These are phyloP conservation scores for Amphichorda felina DNA, from an alignment of 2,329 filamentous ascomycete genomes.

Conservation along the genomic window DNA sequence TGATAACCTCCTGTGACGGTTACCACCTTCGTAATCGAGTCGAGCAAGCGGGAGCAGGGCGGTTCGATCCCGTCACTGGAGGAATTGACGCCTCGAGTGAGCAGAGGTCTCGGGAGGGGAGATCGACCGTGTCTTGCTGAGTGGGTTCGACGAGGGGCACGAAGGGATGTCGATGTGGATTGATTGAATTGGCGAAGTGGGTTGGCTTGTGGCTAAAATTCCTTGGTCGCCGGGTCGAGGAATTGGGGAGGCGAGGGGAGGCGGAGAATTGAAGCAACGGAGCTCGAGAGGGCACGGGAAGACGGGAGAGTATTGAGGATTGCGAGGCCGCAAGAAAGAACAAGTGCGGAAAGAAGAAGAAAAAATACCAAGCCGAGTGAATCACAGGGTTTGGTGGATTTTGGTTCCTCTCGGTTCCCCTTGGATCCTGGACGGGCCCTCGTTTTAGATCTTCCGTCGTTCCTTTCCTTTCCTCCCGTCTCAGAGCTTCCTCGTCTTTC, in stretches of 20 bases:
- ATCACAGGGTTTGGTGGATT: conserved; percentile 10
- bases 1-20: no score
- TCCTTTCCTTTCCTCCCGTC: conserved; percentile 7
- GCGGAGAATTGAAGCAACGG: conserved; percentile 4
- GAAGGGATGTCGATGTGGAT: conserved; percentile 2
- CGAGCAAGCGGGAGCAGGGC: neutral
- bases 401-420: neutral
- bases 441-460: neutral
- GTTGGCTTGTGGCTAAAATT: conserved; percentile 23
- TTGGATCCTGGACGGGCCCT: neutral
- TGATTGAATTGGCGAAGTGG: conserved; percentile 7
- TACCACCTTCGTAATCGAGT: no score
- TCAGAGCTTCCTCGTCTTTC: conserved; percentile 13
- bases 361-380: conserved; percentile 11
- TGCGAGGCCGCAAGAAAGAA: neutral
- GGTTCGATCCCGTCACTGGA: neutral
- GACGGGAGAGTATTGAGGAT: neutral
- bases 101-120: conserved; percentile 4
- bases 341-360: neutral
- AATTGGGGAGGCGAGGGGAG: conserved; percentile 18
- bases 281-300: neutral
- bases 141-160: conserved; percentile 3
- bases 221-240: conserved; percentile 29
- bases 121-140: conserved; percentile 5
- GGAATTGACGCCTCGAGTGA: neutral